These are phyloP conservation scores for Penicillium occitanis DNA, from an alignment of 2,329 filamentous ascomycete genomes.

Conservation along the genomic window DNA sequence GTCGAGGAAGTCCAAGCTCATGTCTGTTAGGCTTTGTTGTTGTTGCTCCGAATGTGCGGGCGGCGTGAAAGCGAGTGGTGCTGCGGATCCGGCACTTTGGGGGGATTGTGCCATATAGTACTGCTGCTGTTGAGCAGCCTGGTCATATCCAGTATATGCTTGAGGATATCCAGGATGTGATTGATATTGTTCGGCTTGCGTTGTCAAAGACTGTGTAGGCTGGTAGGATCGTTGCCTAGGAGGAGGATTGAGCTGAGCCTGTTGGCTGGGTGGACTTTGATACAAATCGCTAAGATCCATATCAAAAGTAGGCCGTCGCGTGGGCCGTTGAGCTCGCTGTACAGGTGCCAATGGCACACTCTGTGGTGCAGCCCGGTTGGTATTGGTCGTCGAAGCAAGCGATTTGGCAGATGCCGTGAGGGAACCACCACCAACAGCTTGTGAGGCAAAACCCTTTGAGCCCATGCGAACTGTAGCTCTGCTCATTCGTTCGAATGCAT, in stretches of 20 bases:
- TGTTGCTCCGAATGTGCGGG: slow-evolving; percentile 24
- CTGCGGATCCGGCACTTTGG: slow-evolving; percentile 34
- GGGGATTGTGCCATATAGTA: slow-evolving; percentile 38
- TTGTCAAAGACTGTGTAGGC: slow-evolving; percentile 4
- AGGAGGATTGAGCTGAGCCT: slow-evolving; percentile 34
- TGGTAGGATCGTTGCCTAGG: slow-evolving; percentile 23
- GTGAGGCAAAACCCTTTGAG: slow-evolving; percentile 72
- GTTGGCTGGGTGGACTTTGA: slow-evolving; percentile 26
- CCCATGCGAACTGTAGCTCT: slow-evolving; percentile 96
- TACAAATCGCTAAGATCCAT: slow-evolving; percentile 55
- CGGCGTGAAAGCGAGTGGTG: slow-evolving; percentile 28
- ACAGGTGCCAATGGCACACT: slow-evolving; percentile 26
- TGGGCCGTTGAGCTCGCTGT: slow-evolving; percentile 37
- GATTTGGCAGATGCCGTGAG: slow-evolving; percentile 17
- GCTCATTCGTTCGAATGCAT: slow-evolving; percentile 92
- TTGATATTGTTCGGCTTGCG: slow-evolving; percentile 26
- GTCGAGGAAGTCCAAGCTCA: slow-evolving; percentile 57
- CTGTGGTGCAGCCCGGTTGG: slow-evolving; percentile 19
- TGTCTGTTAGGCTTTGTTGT: slow-evolving; percentile 29
- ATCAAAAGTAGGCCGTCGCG: slow-evolving; percentile 56
- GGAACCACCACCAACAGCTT: slow-evolving; percentile 33
- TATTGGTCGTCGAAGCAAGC: slow-evolving; percentile 4
- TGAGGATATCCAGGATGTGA: slow-evolving; percentile 35
- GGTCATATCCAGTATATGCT: slow-evolving; percentile 39
- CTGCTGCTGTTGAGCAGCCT: slow-evolving; percentile 32